Base-by-base conservation (phyloP, 371 early-diverging fungal species). In the Apophysomyces ossiformis region DNA sequence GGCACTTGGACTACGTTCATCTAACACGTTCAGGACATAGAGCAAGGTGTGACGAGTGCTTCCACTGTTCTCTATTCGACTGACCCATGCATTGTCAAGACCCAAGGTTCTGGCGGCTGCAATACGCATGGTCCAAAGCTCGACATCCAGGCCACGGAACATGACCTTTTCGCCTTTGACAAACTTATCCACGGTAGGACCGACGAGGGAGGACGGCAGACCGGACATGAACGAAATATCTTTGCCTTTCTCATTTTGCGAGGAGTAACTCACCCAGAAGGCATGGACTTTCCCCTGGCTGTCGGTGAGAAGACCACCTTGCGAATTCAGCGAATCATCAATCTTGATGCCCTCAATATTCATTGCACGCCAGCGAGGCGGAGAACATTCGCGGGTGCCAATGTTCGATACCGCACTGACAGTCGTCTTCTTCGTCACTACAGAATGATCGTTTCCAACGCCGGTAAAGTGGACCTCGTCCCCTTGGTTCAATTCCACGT, bases 61-160 rank as follows among this genome's bases (percentile, higher is more conserved):
- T 16, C 88, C 82, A 21, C 90, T 85, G 32, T 70, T 70, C 69
- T 94, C 93, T 18, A 95, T 84, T 56, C 79, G 82, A n/a, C 73
- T 68, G 11, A 96, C 89, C 89, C 95, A 93, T n/a, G 77, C 83
- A 58, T 91, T 89, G 8, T 85, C 72, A 32, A 96, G 69, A 2
- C 95, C 96, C 70, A 95, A 81, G 0, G 91, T 84, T 38, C 95
- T 84, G 0, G 94, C 93, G 7, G 91, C 87, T 0, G 93, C 89
- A 62, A 94, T 85, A 37, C 89, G 87, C 72, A 94, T 83, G 1
- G 93, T 90, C 84, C 87, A 87, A 54, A 95, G 81, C 67, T 96
- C 95, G 3, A 87, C 86, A 60, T 92, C 87, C 7, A 92, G 75
- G 1, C 76, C 80, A 8, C 85, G 76, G 47, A 91, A 67, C 8